Evolutionary conservation across 164 flowering plant species (phyloP).

Genomic region (Liriodendron chinense): DNA sequence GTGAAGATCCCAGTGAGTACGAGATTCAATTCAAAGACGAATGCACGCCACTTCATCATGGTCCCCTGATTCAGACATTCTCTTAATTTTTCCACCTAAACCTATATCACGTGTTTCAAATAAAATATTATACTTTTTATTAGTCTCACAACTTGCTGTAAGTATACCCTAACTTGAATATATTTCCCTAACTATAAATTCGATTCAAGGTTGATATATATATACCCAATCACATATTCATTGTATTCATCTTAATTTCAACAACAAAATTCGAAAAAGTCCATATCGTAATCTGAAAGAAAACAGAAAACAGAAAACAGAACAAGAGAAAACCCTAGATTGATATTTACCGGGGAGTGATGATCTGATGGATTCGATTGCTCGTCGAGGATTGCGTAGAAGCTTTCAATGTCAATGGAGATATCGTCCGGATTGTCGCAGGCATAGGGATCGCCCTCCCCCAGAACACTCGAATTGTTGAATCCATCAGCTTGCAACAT

Average conservation of each 20-base stretch:
- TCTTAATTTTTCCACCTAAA: too few relatives aligned
- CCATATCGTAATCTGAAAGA: background rate
- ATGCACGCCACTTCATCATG: too few relatives aligned
- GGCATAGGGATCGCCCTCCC: background rate
- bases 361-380: slow-evolving; percentile 7
- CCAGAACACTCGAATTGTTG: slow-evolving; percentile 7
- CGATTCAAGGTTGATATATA: too few relatives aligned
- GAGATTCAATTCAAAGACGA: too few relatives aligned
- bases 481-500: slow-evolving; percentile 28
- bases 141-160: too few relatives aligned
- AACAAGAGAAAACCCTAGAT: background rate
- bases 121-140: too few relatives aligned
- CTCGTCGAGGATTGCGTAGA: slow-evolving; percentile 23
- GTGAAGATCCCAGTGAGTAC: too few relatives aligned
- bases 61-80: too few relatives aligned
- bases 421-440: slow-evolving; percentile 12
- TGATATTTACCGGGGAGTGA: slow-evolving; percentile 11
- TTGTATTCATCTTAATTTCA: background rate
- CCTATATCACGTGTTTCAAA: too few relatives aligned
- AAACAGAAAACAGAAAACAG: background rate
- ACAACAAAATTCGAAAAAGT: background rate
- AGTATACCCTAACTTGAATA: too few relatives aligned
- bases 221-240: too few relatives aligned
- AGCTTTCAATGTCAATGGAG: slow-evolving; percentile 19
- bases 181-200: too few relatives aligned